A percentile compares a stretch with the other conserved stretches of the same genome.
Conservation (phyloP, 176 grass and related monocot species). For the Guadua angustifolia region DNA sequence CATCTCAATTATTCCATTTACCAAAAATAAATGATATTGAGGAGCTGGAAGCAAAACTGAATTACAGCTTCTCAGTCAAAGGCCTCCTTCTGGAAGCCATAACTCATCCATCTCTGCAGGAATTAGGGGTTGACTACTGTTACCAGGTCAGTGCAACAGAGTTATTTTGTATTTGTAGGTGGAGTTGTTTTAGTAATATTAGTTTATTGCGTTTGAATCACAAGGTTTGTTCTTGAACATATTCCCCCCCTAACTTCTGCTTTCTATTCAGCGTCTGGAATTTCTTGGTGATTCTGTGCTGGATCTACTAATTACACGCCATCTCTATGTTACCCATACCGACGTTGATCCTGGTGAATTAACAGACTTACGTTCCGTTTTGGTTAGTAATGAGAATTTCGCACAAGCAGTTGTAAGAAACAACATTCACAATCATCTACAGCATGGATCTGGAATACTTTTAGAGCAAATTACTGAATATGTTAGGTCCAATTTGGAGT, state of each 20-base stretch:
- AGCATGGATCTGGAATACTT: conserved; percentile 85
- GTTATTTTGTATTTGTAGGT: conserved; percentile 33
- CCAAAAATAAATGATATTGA: conserved; percentile 64
- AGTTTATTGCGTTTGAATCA: conserved; percentile 25
- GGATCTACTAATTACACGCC: conserved; percentile 79
- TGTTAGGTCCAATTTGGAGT: conserved; percentile 55
- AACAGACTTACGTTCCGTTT: conserved; percentile 83
- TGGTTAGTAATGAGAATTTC: conserved; percentile 90
- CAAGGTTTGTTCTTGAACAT: neutral
- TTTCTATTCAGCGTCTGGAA: conserved; percentile 76
- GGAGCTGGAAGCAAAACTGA: conserved; percentile 82
- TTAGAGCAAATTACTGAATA: conserved; percentile 82
- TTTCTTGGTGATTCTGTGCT: conserved; percentile 95
- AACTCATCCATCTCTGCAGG: conserved; percentile 86
- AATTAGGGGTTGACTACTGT: conserved; percentile 71
- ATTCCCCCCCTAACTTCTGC: conserved; percentile 21
- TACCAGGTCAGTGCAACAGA: conserved; percentile 66
- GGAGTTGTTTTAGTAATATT: conserved; percentile 17
- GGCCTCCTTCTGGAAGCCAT: conserved; percentile 81
- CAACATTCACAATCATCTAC: conserved; percentile 75
- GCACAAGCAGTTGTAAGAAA: conserved; percentile 80
- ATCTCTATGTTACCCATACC: conserved; percentile 72
- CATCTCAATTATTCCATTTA: conserved; percentile 52
- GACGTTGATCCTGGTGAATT: conserved; percentile 88
- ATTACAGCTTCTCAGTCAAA: conserved; percentile 67